Conservation (phyloP, 2,329 filamentous ascomycete genomes). For the Hawksworthiomyces lignivorus region DNA sequence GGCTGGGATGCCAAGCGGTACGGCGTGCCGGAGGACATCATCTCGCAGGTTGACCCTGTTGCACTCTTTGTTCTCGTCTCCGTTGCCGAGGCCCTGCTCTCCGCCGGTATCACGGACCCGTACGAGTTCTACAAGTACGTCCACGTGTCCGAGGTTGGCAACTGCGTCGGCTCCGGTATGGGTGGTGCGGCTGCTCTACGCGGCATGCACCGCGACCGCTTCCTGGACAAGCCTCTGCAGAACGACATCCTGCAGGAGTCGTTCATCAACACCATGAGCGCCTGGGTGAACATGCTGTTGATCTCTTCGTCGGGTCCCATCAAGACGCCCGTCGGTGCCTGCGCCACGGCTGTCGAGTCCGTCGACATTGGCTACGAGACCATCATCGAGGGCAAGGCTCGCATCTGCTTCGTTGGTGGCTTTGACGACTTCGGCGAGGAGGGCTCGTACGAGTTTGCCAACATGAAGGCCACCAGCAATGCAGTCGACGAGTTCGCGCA, state of each 20-base stretch:
- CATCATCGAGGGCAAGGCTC: slow-evolving; percentile 96
- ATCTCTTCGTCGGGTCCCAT: slow-evolving; percentile 95
- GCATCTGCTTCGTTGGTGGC: slow-evolving; percentile 93
- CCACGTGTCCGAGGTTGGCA: slow-evolving; percentile 94
- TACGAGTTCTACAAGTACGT: slow-evolving; percentile 99
- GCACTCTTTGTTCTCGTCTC: slow-evolving; percentile 92
- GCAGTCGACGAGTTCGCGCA: slow-evolving; percentile 94
- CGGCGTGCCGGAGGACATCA: slow-evolving; percentile 94
- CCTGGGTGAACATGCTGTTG: slow-evolving; percentile 99
- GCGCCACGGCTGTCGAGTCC: slow-evolving; percentile 94
- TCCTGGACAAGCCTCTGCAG: slow-evolving; percentile 92
- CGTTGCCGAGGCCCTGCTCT: slow-evolving; percentile 82
- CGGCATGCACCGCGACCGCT: slow-evolving; percentile 98
- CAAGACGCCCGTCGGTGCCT: slow-evolving; percentile 97
- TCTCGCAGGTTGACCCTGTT: slow-evolving; percentile 93
- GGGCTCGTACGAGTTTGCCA: slow-evolving; percentile 98
- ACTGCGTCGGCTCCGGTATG: slow-evolving; percentile 97
- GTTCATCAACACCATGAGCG: slow-evolving; percentile 99
- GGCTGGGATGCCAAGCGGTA: slow-evolving; percentile 97
- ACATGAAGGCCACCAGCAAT: slow-evolving; percentile 99
- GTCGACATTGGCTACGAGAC: slow-evolving; percentile 97
- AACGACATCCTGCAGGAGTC: slow-evolving; percentile 99
- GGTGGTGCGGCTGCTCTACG: slow-evolving; percentile 86
- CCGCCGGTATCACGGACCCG: slow-evolving; percentile 92
- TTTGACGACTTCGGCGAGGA: slow-evolving; percentile 99